phyloP scores from a whole-genome alignment of 1,284 basidiomycete species.

The Kalmanozyma brasiliensis region DNA sequence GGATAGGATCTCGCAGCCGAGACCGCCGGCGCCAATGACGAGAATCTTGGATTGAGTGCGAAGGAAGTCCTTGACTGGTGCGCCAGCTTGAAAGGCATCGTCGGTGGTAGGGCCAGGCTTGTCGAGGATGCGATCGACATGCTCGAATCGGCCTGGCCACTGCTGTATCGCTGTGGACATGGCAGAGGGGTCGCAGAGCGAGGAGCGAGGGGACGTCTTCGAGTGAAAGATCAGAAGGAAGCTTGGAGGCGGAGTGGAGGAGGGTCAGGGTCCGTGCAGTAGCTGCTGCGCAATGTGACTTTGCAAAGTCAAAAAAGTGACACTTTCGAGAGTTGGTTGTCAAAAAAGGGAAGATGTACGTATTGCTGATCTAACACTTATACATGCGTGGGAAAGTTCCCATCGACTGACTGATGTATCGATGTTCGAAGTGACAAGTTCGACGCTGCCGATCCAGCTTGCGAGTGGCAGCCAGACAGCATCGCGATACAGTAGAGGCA shows the following conservation, averaged over 20 bases:
- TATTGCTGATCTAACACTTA: too few relatives aligned
- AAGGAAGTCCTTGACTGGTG: slow-evolving; percentile 83
- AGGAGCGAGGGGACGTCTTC: not conserved
- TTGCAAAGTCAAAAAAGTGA: too few relatives aligned
- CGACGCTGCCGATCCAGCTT: too few relatives aligned
- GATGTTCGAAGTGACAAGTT: too few relatives aligned
- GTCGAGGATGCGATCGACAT: slow-evolving; percentile 76
- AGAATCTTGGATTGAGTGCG: slow-evolving; percentile 87
- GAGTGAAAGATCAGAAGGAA: not conserved
- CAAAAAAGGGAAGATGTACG: too few relatives aligned
- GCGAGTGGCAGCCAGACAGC: too few relatives aligned
- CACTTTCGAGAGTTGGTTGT: not conserved
- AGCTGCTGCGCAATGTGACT: not conserved
- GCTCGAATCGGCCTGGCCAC: slow-evolving; percentile 35
- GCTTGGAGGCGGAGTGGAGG: slow-evolving; percentile 4
- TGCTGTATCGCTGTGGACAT: slow-evolving; percentile 6
- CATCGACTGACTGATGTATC: too few relatives aligned
- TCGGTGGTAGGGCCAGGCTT: slow-evolving; percentile 73
- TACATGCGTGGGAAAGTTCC: too few relatives aligned
- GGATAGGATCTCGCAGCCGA: slow-evolving; percentile 67
- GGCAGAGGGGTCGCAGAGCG: too few relatives aligned
- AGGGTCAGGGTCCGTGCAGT: too few relatives aligned
- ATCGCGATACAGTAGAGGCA: too few relatives aligned
- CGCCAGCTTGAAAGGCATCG: slow-evolving; percentile 50
- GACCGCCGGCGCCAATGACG: slow-evolving; percentile 77